Evolutionary conservation across 106 monocot genomes (phyloP).

Genomic region (Phalaenopsis aphrodite): DNA sequence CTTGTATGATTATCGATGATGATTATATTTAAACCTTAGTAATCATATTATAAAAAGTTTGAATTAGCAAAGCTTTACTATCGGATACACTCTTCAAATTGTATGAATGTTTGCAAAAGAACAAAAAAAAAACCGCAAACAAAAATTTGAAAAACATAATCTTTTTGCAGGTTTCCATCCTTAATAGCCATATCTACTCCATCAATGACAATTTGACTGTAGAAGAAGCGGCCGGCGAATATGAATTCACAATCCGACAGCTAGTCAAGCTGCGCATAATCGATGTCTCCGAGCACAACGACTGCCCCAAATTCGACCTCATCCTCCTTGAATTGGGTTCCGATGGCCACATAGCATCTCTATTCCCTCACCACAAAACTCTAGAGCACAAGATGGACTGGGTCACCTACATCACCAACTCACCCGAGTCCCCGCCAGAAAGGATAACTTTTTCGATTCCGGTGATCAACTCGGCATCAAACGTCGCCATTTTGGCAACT

Average conservation of each 20-base stretch:
- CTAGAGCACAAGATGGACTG: too few relatives aligned
- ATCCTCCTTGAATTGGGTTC: conserved; percentile 69
- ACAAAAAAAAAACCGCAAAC: too few relatives aligned
- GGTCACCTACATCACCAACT: conserved; percentile 29
- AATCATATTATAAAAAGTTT: too few relatives aligned
- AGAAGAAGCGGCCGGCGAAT: conserved; percentile 58
- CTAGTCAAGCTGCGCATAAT: conserved; percentile 58
- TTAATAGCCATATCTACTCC: conserved; percentile 65
- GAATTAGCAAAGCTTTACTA: too few relatives aligned
- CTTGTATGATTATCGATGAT: too few relatives aligned
- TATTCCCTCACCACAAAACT: conserved; percentile 55
- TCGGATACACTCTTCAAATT: too few relatives aligned
- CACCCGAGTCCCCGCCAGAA: conserved; percentile 70
- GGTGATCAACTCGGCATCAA: conserved; percentile 77
- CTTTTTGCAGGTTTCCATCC: conserved; percentile 25
- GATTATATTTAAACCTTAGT: too few relatives aligned
- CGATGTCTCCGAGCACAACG: conserved; percentile 56
- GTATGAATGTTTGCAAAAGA: too few relatives aligned
- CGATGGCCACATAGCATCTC: conserved; percentile 69
- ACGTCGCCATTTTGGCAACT: conserved; percentile 34
- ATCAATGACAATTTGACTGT: conserved; percentile 71
- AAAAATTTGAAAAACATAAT: too few relatives aligned
- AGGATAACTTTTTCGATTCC: conserved; percentile 86
- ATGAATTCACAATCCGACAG: conserved; percentile 74
- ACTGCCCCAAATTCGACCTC: conserved; percentile 90